Percentiles rank a stretch among this genome's conserved stretches.
Evolutionary conservation across 2,329 filamentous ascomycete genomes (phyloP).

Genomic region (Incumbomyces lentus): DNA sequence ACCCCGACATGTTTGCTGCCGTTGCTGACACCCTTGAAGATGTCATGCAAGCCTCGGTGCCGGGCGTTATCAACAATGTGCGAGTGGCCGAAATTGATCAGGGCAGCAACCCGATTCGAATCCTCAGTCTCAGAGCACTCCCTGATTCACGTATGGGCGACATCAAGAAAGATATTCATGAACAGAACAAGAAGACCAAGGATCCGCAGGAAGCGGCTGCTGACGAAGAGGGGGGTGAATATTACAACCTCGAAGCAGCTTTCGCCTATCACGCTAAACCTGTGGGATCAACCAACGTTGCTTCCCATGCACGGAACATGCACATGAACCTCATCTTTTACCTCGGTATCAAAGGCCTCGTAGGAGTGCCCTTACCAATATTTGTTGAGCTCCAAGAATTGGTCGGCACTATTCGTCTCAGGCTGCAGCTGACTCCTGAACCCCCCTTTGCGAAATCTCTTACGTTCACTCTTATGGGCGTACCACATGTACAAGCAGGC

Average conservation of each 20-base stretch:
- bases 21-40: constrained; percentile 91
- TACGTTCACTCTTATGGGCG: constrained; percentile 87
- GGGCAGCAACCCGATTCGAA: constrained; percentile 78
- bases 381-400: constrained; percentile 83
- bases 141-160: constrained; percentile 73
- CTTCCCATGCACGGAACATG: constrained; percentile 85
- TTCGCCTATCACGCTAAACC: constrained; percentile 87
- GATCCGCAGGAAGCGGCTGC: constrained; percentile 80
- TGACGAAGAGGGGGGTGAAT: constrained; percentile 80
- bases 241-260: constrained; percentile 84
- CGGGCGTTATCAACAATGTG: constrained; percentile 84
- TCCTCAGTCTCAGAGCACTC: constrained; percentile 75
- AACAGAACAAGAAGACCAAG: constrained; percentile 67
- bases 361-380: constrained; percentile 78
- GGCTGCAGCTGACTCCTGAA: constrained; percentile 77
- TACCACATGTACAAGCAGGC: constrained; percentile 78
- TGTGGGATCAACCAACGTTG: constrained; percentile 46
- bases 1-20: constrained; percentile 87
- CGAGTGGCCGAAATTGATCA: constrained; percentile 92
- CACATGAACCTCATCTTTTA: constrained; percentile 96
- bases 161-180: constrained; percentile 69
- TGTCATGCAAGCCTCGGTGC: constrained; percentile 93
- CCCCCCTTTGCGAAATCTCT: constrained; percentile 86
- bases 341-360: constrained; percentile 75
- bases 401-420: constrained; percentile 75